Base-by-base conservation (phyloP, 2,329 filamentous ascomycete species). In the Nemania serpens region DNA sequence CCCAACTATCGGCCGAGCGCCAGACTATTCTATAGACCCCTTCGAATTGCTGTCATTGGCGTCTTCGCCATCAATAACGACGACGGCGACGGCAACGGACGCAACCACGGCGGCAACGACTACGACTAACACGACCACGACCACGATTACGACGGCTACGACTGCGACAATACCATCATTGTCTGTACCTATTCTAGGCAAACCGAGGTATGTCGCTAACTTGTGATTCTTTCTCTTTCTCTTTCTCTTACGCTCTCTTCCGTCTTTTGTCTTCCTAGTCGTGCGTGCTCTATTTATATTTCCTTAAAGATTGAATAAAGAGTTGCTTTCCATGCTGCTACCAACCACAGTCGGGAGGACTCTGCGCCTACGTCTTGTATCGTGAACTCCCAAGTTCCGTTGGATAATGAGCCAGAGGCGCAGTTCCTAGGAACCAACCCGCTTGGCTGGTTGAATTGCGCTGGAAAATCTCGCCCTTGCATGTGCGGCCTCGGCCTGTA, bases 1-100 rank as follows among this genome's bases (percentile, higher is more conserved):
- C 73, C 79, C 80, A 68, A 79, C 78, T 52, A 78, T 81, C 68
- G 78, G 79, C 66, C 74, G 75, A 67, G 72, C 74, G 54, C 64
- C 72, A 53, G 69, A 72, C 58, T 70, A 66, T 66, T 59, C 66
- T 60, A 59, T 66, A 56, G 52, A 63, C 54, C 52, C 59, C 17
- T 55, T 41, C 12, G 55, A 49, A 13, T 39, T 43, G 34, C 39
- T 20, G 4, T 49, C 61, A 49, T 48, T 53, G 29, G 53, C 58
- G 11, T 50, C 61, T 13, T 50, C 53, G 5, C 37, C 61, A 57
- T 69, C 57, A 61, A 64, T 66, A 70, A 70, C 64, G 41, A 68
- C 61, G 43, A 62, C 53, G 49, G 25, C 25, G 25, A 29, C 25
- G 25, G 25, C 25, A 29, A 29, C 25, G 25, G 7, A 4, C 25